These are phyloP conservation scores for Teunomyces kruisii DNA, from an alignment of 805 yeast species.

Conservation along the genomic window DNA sequence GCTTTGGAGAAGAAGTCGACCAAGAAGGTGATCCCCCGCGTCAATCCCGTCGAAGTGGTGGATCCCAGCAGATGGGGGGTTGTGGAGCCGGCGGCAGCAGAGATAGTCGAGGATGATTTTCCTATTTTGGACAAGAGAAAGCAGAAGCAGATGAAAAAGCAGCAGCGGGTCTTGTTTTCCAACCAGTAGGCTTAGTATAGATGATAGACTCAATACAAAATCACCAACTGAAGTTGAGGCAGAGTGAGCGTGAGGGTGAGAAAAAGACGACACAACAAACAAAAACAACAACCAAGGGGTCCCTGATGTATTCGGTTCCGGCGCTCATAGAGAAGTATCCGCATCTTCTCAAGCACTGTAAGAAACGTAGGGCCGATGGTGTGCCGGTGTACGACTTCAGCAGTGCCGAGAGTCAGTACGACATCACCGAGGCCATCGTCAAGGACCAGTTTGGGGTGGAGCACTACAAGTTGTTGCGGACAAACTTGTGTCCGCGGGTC, in stretches of 20 bases:
- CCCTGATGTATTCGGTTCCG: no score
- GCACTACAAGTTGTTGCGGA: constrained; percentile 10
- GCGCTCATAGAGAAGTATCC: constrained; percentile 7
- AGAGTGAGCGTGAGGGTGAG: no score
- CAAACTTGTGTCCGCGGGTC: constrained; percentile 18
- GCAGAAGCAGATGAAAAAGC: constrained; percentile 13
- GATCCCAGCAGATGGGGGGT: constrained; percentile 29
- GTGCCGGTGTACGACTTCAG: constrained; percentile 12
- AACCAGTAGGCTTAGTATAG: neutral
- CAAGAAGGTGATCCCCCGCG: constrained; percentile 51
- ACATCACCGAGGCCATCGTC: constrained; percentile 14
- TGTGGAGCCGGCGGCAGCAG: neutral
- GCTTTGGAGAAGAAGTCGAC: constrained; percentile 42
- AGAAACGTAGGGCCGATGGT: constrained; percentile 6
- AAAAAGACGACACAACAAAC: no score
- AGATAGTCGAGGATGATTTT: constrained; percentile 2
- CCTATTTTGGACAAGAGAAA: constrained; percentile 10
- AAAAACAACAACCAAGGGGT: no score
- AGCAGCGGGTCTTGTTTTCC: constrained; percentile 7
- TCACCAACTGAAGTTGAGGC: no score
- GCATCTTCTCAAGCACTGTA: constrained; percentile 2
- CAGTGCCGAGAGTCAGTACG: constrained; percentile 13
- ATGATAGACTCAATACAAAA: neutral
- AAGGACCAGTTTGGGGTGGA: constrained; percentile 11
- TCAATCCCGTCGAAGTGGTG: constrained; percentile 43